Evolutionary conservation across 306 rosid genomes (phyloP).

Genomic region (Hippophae gyantsensis): DNA sequence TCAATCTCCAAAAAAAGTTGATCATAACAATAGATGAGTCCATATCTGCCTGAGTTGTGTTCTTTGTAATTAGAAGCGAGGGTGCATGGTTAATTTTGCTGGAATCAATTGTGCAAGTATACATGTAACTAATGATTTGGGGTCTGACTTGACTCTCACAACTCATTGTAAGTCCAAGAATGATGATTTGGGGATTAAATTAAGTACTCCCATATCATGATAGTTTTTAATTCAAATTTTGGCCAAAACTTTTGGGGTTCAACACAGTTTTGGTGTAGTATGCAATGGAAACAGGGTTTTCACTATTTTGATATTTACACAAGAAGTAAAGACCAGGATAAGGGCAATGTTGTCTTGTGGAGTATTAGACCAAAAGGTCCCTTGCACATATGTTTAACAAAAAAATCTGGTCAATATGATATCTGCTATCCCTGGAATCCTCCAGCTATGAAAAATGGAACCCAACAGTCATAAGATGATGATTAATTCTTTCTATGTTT

Average conservation of each 20-base stretch:
- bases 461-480: too few species aligned
- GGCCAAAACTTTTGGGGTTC: background rate
- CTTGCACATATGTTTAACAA: background rate
- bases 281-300: background rate
- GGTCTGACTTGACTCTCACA: background rate
- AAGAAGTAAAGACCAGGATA: background rate
- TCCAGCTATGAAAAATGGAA: too few species aligned
- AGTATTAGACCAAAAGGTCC: background rate
- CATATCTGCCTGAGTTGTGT: too few species aligned
- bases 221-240: background rate
- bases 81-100: too few species aligned
- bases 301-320: constrained; percentile 2
- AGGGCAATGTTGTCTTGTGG: background rate
- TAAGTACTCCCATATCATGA: background rate
- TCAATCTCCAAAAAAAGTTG: too few species aligned
- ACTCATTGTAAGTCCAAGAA: constrained; percentile 1
- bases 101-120: background rate
- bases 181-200: background rate
- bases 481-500: too few species aligned
- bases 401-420: background rate
- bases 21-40: too few species aligned
- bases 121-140: background rate
- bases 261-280: background rate
- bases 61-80: too few species aligned
- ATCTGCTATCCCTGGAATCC: constrained; percentile 10